Percentiles rank a stretch among this genome's conserved stretches.
Evolutionary conservation across 2,329 filamentous ascomycete genomes (phyloP).

Genomic region (Colletotrichum aenigma): DNA sequence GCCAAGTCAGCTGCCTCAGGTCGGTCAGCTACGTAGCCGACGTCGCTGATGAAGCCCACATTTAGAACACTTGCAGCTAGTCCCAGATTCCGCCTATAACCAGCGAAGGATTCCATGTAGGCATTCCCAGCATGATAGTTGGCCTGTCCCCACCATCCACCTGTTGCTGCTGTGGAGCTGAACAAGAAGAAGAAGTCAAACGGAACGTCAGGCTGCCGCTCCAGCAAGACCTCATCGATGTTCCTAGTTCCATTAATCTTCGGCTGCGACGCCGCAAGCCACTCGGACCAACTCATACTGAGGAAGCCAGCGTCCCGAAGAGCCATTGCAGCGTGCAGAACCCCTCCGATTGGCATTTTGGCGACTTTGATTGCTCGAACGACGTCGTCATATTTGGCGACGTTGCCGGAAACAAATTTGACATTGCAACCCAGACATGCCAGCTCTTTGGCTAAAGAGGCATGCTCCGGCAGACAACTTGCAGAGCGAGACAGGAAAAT

Average conservation of each 20-base stretch:
- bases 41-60: conserved; percentile 39
- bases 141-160: conserved; percentile 38
- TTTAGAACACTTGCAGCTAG: conserved; percentile 43
- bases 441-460: conserved; percentile 25
- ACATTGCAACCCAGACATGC: conserved; percentile 27
- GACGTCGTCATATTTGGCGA: conserved; percentile 31
- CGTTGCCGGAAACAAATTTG: conserved; percentile 34
- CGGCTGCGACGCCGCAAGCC: conserved; percentile 35
- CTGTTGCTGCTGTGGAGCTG: conserved; percentile 36
- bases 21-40: conserved; percentile 38
- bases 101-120: conserved; percentile 42
- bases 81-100: conserved; percentile 35
- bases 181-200: conserved; percentile 42
- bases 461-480: not conserved
- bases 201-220: conserved; percentile 11
- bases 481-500: conserved; percentile 28
- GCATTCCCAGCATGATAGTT: conserved; percentile 46
- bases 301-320: conserved; percentile 26
- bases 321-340: conserved; percentile 45
- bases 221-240: conserved; percentile 31
- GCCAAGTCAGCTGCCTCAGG: conserved; percentile 28
- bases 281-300: conserved; percentile 40
- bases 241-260: conserved; percentile 49
- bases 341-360: conserved; percentile 37
- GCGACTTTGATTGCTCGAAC: conserved; percentile 21